Evolutionary conservation across 1,284 basidiomycete species (phyloP).

Genomic region (Apiotrichum porosum): DNA sequence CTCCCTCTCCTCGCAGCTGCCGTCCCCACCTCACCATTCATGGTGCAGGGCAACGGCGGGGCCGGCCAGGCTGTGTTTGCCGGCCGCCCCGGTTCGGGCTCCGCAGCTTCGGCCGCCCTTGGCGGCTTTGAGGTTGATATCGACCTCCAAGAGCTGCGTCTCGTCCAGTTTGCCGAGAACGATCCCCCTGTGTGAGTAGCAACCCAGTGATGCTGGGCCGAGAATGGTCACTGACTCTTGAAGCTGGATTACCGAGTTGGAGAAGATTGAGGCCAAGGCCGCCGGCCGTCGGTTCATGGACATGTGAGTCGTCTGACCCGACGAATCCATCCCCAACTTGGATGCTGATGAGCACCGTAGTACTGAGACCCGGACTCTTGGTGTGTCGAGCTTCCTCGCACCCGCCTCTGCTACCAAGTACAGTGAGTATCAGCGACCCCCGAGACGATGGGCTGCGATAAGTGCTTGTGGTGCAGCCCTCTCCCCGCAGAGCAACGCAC

Average conservation of each 20-base stretch:
- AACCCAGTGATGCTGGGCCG: too few species aligned
- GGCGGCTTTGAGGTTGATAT: slow-evolving; percentile 50
- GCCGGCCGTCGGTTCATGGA: slow-evolving; percentile 67
- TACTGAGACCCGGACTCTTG: slow-evolving; percentile 64
- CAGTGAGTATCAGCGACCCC: slow-evolving; percentile 33
- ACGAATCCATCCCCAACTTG: too few species aligned
- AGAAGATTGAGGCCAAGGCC: slow-evolving; percentile 78
- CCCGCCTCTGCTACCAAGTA: slow-evolving; percentile 40
- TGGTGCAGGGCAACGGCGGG: neutral
- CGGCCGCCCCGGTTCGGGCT: slow-evolving; percentile 2
- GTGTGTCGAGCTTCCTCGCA: slow-evolving; percentile 39
- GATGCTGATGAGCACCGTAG: too few species aligned
- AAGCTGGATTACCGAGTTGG: slow-evolving; percentile 72
- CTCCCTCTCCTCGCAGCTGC: slow-evolving; percentile 35
- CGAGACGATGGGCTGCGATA: too few species aligned
- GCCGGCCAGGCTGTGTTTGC: slow-evolving; percentile 2
- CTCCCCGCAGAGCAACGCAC: too few species aligned
- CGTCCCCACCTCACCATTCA: slow-evolving; percentile 22
- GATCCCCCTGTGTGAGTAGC: slow-evolving; percentile 51
- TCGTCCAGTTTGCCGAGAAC: slow-evolving; percentile 68
- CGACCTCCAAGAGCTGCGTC: slow-evolving; percentile 64
- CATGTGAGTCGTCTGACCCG: slow-evolving; percentile 66
- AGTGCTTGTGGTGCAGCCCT: neutral
- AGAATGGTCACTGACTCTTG: slow-evolving; percentile 16
- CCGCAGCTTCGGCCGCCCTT: neutral